These are phyloP conservation scores for Camelina neglecta DNA, from an alignment of 345 rosid species.

Conservation along the genomic window DNA sequence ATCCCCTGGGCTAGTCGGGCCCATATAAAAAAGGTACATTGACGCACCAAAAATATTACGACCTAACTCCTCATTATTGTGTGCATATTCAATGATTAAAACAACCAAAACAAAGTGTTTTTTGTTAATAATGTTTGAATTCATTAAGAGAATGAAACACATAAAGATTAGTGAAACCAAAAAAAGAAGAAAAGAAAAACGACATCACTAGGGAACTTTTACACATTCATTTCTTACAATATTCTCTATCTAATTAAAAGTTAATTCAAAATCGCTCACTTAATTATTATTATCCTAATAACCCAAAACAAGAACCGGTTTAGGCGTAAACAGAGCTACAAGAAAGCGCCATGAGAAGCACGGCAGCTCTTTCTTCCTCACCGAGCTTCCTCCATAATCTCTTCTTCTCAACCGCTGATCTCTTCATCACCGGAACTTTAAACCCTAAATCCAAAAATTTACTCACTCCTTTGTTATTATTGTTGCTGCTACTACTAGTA, in stretches of 20 bases:
- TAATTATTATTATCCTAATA: constrained; percentile 20
- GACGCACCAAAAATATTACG: background rate
- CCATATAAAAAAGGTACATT: background rate
- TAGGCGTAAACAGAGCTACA: constrained; percentile 78
- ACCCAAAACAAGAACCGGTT: constrained; percentile 4
- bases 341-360: constrained; percentile 86
- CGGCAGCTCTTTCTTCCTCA: constrained; percentile 81
- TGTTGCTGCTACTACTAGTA: constrained; percentile 1
- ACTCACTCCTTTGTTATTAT: constrained; percentile 13
- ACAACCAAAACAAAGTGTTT: background rate
- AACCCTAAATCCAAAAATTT: constrained; percentile 36
- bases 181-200: background rate
- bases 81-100: background rate
- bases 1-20: constrained; percentile 8
- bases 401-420: constrained; percentile 60
- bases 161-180: constrained; percentile 29
- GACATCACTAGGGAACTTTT: constrained; percentile 17
- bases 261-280: constrained; percentile 27
- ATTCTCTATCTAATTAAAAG: constrained; percentile 21
- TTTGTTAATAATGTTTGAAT: background rate
- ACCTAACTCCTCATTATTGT: background rate
- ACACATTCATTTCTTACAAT: constrained; percentile 21
- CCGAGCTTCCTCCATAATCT: constrained; percentile 63
- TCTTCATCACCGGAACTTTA: constrained; percentile 45
- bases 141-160: constrained; percentile 37